Evolutionary conservation across 768 basidiomycete species (phyloP), one percentile per base, ranked within the genome.

Genomic region (Mycena albidolilacea): DNA sequence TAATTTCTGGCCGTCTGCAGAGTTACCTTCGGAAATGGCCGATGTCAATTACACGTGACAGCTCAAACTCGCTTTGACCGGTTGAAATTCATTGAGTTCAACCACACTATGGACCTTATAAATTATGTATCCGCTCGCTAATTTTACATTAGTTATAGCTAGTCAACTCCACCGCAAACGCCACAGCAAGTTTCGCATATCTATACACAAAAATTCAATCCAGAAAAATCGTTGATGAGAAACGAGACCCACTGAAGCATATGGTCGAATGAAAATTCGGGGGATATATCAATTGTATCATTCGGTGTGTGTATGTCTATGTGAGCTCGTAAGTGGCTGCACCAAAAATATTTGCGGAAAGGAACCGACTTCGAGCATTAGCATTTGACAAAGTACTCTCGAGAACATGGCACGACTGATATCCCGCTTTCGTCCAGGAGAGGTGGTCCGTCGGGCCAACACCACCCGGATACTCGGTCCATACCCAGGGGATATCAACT

Each of bases 351-450:
- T 30, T 44, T 14, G 14, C 7, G 46, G 38, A 38, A 59, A 17
- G 8, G 17, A 39, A 59, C 35, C n/a, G 19, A 64, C 73, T 93
- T 90, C 43, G 80, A 83, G 38, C 77, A 77, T 92, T 91, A 17
- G 85, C 80, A 73, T 88, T 85, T 67, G 81, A 80, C 73, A 88
- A 90, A 19, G 82, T 38, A 64, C 83, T 84, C 79, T 90, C 90
- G 63, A 91, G 88, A 19, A 87, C 84, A 80, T 91, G 91, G 35
- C 87, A 85, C 69, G 87, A 85, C 39, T 88, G 90, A 74, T 91
- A 92, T 61, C 92, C 92, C 35, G 89, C 90, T 80, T 86, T 89
- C 35, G 77, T 81, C 90, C 90, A 91, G 23, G 88, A 87, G 43
- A 88, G 88, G 75, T 78, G 55, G 58, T 66, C 70, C 12, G 63